These are phyloP conservation scores for Paulinella micropora DNA, from an alignment of 78 protist genomes.

Conservation along the genomic window DNA sequence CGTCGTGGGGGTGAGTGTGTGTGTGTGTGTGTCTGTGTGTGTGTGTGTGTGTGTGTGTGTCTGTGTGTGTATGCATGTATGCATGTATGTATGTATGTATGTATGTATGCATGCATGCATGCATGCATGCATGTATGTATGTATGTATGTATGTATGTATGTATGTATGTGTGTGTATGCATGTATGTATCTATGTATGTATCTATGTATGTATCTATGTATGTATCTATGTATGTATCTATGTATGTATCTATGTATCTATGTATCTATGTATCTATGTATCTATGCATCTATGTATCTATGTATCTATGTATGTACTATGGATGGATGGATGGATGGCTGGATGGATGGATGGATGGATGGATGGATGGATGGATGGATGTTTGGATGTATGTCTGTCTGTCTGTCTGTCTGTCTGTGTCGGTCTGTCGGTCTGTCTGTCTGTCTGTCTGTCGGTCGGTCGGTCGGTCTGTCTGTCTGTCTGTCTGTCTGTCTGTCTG, in stretches of 20 bases:
- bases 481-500: no score
- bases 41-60: background rate
- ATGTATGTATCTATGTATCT: background rate
- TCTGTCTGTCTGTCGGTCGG: no score
- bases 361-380: no score
- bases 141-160: background rate
- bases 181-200: background rate
- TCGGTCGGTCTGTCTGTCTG: no score
- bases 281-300: background rate
- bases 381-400: no score
- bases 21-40: background rate
- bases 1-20: background rate
- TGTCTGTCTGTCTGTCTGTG: no score
- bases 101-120: background rate
- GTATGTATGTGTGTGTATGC: background rate
- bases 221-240: background rate
- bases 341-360: no score
- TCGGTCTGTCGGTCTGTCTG: no score
- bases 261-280: background rate
- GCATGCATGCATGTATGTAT: background rate
- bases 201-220: background rate
- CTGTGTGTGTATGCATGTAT: background rate
- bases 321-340: no score
- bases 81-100: background rate
- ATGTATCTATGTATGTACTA: no score